Conservation (phyloP, 768 basidiomycete species). For the Naganishia antarctica region DNA sequence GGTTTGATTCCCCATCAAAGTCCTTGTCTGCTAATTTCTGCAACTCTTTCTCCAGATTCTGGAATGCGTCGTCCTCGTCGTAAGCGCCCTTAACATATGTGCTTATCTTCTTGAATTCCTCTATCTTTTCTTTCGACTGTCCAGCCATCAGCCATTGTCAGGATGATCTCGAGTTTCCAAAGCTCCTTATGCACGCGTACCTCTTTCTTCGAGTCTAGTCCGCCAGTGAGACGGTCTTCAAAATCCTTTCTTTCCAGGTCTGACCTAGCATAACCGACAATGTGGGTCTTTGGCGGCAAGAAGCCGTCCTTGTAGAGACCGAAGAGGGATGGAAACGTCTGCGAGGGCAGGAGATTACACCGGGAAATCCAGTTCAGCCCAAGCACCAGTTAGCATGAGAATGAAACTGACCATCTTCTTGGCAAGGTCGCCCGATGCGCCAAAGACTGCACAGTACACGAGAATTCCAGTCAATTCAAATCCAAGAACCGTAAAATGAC, state of each 20-base stretch:
- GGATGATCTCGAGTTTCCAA: too few relatives aligned
- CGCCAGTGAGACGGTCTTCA: constrained; percentile 26
- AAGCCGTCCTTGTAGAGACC: constrained; percentile 23
- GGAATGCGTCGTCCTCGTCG: constrained; percentile 32
- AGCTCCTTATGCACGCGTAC: background rate
- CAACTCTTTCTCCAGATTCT: constrained; percentile 30
- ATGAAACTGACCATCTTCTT: constrained; percentile 30
- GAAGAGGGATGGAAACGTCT: constrained; percentile 27
- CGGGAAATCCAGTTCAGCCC: background rate
- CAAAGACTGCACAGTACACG: constrained; percentile 32
- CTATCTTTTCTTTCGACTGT: constrained; percentile 24
- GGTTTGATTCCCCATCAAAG: constrained; percentile 28
- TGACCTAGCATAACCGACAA: constrained; percentile 32
- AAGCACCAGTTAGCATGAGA: background rate
- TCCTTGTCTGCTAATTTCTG: constrained; percentile 24
- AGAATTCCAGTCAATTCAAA: too few relatives aligned
- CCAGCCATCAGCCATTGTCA: too few relatives aligned
- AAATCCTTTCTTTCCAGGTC: constrained; percentile 29
- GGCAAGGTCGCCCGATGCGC: constrained; percentile 33
- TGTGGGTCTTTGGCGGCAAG: constrained; percentile 25
- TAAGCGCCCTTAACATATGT: constrained; percentile 29
- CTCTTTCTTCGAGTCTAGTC: constrained; percentile 25
- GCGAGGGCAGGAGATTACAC: background rate
- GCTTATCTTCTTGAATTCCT: constrained; percentile 28
- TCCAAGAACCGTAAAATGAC: too few relatives aligned